phyloP scores from a whole-genome alignment of 108 stramenopile species.

The Nannochloropsis gaditana region DNA sequence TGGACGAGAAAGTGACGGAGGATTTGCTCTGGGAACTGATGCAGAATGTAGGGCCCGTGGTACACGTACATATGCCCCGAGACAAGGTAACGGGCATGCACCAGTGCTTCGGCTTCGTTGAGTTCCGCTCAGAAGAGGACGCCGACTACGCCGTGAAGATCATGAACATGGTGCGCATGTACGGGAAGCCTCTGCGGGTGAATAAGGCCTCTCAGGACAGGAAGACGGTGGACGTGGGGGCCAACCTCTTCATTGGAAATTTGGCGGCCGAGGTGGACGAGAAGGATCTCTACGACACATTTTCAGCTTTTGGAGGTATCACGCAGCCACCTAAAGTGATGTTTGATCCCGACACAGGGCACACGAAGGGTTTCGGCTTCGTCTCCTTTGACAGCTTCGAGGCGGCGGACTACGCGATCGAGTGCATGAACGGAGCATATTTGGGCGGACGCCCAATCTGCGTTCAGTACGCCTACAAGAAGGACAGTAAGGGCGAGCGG shows the following conservation, averaged over 20 bases:
- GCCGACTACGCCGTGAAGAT: slow-evolving; percentile 95
- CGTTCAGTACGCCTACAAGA: slow-evolving; percentile 96
- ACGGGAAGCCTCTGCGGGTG: slow-evolving; percentile 77
- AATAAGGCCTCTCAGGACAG: slow-evolving; percentile 78
- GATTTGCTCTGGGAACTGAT: slow-evolving; percentile 77
- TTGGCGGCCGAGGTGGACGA: slow-evolving; percentile 91
- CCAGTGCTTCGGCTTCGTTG: slow-evolving; percentile 92
- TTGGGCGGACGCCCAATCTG: slow-evolving; percentile 87
- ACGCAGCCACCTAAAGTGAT: slow-evolving; percentile 79
- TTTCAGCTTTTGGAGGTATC: slow-evolving; percentile 90
- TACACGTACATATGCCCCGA: slow-evolving; percentile 94
- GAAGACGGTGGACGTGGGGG: slow-evolving; percentile 81
- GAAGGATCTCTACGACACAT: slow-evolving; percentile 95
- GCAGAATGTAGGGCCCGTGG: slow-evolving; percentile 70
- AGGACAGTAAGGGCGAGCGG: slow-evolving; percentile 75
- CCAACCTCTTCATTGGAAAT: slow-evolving; percentile 96
- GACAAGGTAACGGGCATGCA: slow-evolving; percentile 67
- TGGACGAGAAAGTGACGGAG: slow-evolving; percentile 76
- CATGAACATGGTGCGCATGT: slow-evolving; percentile 93
- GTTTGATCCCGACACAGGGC: slow-evolving; percentile 73
- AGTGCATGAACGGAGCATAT: slow-evolving; percentile 96
- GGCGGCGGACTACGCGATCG: slow-evolving; percentile 89
- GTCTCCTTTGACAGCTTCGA: slow-evolving; percentile 86
- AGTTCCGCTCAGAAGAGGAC: slow-evolving; percentile 80
- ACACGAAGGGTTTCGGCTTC: slow-evolving; percentile 90